A percentile compares a stretch with the other conserved stretches of the same genome.
Evolutionary conservation across 1,284 basidiomycete genomes (phyloP).

Genomic region (Puccinia sorghi): DNA sequence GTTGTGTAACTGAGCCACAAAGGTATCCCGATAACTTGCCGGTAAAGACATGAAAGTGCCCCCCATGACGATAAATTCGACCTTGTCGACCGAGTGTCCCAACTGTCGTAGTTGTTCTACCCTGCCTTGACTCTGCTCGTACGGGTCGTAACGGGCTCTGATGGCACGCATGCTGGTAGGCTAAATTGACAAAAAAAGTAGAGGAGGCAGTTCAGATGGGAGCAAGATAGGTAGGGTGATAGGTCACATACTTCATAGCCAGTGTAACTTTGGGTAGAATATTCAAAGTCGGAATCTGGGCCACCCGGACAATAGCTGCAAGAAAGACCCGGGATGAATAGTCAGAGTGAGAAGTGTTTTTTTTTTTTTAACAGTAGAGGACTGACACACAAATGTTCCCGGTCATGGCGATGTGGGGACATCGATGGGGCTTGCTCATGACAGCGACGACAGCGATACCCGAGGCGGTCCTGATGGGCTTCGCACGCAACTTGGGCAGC

Average conservation of each 20-base stretch:
- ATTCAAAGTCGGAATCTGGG: conserved; percentile 99
- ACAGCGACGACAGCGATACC: conserved; percentile 98
- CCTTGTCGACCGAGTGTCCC: conserved; percentile 97
- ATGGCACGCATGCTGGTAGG: conserved; percentile 99
- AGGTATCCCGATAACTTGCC: conserved; percentile 88
- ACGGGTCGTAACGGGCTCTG: conserved; percentile 95
- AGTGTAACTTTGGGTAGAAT: conserved; percentile 91
- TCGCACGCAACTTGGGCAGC: conserved; percentile 84
- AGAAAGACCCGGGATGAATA: neutral
- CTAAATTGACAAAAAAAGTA: conserved; percentile 52
- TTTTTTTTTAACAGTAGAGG: neutral
- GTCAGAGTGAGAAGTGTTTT: neutral
- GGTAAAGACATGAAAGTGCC: conserved; percentile 99
- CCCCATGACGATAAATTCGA: conserved; percentile 99
- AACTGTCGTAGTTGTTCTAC: conserved; percentile 93
- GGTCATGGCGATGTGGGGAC: conserved; percentile 99
- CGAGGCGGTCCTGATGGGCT: conserved; percentile 95
- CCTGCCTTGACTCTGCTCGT: conserved; percentile 91
- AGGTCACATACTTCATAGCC: conserved; percentile 70
- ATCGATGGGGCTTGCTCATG: conserved; percentile 99
- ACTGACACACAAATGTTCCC: conserved; percentile 98
- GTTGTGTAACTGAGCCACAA: conserved; percentile 95
- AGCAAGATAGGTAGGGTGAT: too few relatives aligned
- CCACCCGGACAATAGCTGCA: conserved; percentile 95
- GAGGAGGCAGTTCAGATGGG: neutral